Conservation (phyloP, 2,329 filamentous ascomycete species). For the Cladosporium sp. region DNA sequence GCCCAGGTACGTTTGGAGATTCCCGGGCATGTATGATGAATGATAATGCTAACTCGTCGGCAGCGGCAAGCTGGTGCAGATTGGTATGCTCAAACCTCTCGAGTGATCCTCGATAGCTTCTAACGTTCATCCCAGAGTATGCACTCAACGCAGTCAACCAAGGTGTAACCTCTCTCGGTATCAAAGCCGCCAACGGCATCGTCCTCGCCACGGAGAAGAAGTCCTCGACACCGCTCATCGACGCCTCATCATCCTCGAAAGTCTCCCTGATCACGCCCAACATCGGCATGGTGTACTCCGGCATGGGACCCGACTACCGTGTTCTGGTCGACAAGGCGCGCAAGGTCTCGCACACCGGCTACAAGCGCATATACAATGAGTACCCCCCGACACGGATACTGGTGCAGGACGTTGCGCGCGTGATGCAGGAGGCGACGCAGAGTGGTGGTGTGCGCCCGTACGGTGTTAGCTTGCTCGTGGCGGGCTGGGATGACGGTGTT, state of each 20-base stretch:
- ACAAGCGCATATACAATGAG: constrained; percentile 99
- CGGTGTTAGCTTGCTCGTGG: constrained; percentile 89
- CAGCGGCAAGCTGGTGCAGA: constrained; percentile 98
- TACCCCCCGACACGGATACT: constrained; percentile 99
- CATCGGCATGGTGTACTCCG: constrained; percentile 99
- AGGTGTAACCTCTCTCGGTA: constrained; percentile 94
- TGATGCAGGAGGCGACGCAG: constrained; percentile 98
- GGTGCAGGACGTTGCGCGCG: constrained; percentile 93
- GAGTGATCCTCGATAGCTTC: background rate
- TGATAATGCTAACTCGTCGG: constrained; percentile 39
- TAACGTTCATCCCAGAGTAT: constrained; percentile 64
- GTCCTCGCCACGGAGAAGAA: constrained; percentile 99
- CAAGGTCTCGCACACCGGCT: constrained; percentile 95
- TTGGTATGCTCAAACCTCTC: constrained; percentile 54
- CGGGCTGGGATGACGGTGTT: constrained; percentile 96
- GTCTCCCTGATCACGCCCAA: constrained; percentile 97
- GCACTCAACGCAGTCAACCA: constrained; percentile 98
- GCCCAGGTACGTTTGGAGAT: constrained; percentile 66
- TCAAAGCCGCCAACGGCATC: constrained; percentile 99
- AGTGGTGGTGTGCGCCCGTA: constrained; percentile 96
- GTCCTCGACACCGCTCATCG: constrained; percentile 93
- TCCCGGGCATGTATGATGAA: background rate
- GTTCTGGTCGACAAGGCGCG: constrained; percentile 95
- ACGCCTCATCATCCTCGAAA: constrained; percentile 90
- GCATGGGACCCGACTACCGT: constrained; percentile 98